A percentile compares a stretch with the other conserved stretches of the same genome.
These are phyloP conservation scores for Neofusicoccum ribis DNA, from an alignment of 2,329 filamentous ascomycete genomes.

Conservation along the genomic window DNA sequence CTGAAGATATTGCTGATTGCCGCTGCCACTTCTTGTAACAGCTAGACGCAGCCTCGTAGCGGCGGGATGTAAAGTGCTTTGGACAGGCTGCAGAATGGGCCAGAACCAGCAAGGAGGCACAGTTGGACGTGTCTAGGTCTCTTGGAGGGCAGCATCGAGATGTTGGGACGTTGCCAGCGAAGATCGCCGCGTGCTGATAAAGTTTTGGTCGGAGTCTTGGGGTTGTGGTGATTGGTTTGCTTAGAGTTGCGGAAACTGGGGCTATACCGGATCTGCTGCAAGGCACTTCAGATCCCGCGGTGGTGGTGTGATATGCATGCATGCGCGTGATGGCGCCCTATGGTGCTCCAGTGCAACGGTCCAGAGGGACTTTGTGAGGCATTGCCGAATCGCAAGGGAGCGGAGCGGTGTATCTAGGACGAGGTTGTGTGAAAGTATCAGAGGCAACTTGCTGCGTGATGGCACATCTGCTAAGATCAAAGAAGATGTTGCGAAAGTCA, in stretches of 20 bases:
- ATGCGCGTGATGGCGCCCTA: not conserved
- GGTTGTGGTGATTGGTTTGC: not conserved
- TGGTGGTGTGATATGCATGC: not conserved
- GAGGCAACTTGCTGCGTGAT: too few relatives aligned
- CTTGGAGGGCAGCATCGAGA: too few relatives aligned
- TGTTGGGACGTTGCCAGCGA: not conserved
- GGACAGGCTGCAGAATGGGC: not conserved
- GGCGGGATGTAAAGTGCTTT: not conserved
- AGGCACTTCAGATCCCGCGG: not conserved
- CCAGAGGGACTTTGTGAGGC: not conserved
- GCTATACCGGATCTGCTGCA: not conserved
- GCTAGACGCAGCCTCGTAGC: not conserved
- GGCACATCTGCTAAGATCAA: too few relatives aligned
- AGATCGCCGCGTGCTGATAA: not conserved
- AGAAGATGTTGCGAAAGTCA: too few relatives aligned
- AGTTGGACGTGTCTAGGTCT: too few relatives aligned
- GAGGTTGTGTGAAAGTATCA: too few relatives aligned
- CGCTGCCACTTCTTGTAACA: not conserved
- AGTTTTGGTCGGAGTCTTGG: not conserved
- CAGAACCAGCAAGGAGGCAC: not conserved
- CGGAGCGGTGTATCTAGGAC: too few relatives aligned
- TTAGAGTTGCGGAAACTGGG: not conserved
- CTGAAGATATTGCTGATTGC: not conserved
- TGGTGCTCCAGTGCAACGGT: not conserved
- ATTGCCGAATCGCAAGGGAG: too few relatives aligned